Base-by-base conservation (phyloP, 192 early-diverging fungal genomes). In the Dimargaris verticillata region DNA sequence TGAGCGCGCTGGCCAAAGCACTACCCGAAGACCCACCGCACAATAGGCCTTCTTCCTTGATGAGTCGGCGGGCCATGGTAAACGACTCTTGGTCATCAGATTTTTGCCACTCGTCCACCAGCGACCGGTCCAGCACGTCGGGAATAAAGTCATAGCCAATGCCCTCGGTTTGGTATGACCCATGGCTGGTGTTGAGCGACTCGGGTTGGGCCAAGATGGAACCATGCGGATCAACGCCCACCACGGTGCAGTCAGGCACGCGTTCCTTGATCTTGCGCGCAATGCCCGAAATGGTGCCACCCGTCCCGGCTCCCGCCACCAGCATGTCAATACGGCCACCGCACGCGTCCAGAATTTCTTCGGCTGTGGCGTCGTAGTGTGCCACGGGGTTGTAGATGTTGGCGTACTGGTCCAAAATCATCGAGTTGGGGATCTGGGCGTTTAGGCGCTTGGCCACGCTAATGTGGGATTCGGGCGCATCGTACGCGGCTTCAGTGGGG, bases 111-210 rank as follows among this genome's bases (percentile, higher is more conserved):
- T 78, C 68, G 68, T 99, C 96, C 43, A 99, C 82, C 53, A 88
- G 74, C 51, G 66, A 63, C 44, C 89, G 81, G 69, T 95, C 84
- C 58, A 96, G 73, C 49, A 88, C 89, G 63, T 93, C 80, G 28
- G 96, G 96, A 65, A 99, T 81, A 73, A 99, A 99, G 75, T 99
- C 96, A 70, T 99, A 97, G 44, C 96, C 94, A 55, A 99, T 97
- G 63, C 96, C 96, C 78, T 99, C 96, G 50, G 97, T 91, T 78
- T 90, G 82, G 80, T 96, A 93, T 14, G 74, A 53, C 18, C 79
- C 78, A 45, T 77, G 74, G 3, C 67, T 67, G 20, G 63, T 64
- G 78, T 95, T 95, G 51, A 95, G 79, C 18, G 70, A 63, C 38
- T 89, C 89, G 38, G 92, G 92, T 47, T 80, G 76, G 24, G 96